A percentile compares a stretch with the other conserved stretches of the same genome.
Evolutionary conservation across 2,329 filamentous ascomycete genomes (phyloP).

Genomic region (Aspergillus clavatus): DNA sequence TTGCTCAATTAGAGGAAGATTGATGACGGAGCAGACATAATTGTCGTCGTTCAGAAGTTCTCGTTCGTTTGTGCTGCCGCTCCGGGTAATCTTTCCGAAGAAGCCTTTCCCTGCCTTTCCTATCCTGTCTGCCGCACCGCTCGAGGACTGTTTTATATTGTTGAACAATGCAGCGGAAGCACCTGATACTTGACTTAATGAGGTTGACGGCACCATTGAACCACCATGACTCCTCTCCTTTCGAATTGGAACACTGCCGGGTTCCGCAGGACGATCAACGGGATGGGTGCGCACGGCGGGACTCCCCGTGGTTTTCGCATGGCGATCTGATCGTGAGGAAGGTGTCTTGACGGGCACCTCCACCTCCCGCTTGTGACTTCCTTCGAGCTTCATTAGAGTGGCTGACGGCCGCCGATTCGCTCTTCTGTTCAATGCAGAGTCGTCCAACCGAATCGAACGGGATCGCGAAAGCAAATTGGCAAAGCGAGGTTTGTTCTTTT

Average conservation of each 20-base stretch:
- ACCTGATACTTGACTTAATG: conserved; percentile 48
- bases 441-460: conserved; percentile 43
- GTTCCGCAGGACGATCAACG: conserved; percentile 56
- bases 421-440: conserved; percentile 30
- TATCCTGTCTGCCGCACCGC: conserved; percentile 65
- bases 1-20: conserved; percentile 79
- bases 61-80: conserved; percentile 64
- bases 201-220: conserved; percentile 41
- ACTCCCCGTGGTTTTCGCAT: conserved; percentile 63
- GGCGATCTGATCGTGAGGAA: conserved; percentile 61
- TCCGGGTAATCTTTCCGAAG: conserved; percentile 71
- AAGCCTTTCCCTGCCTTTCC: conserved; percentile 74
- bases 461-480: conserved; percentile 42
- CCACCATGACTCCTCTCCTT: conserved; percentile 32
- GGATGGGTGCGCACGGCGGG: conserved; percentile 66
- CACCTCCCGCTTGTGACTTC: conserved; percentile 30
- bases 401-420: conserved; percentile 37
- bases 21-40: conserved; percentile 80
- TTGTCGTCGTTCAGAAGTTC: conserved; percentile 71
- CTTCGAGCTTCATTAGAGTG: conserved; percentile 36
- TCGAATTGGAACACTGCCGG: conserved; percentile 25
- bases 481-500: conserved; percentile 43
- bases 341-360: conserved; percentile 56
- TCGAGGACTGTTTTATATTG: conserved; percentile 67
- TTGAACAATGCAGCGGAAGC: conserved; percentile 62